These are phyloP conservation scores for Vitis hybrid DNA, from an alignment of 177 flowering plant genomes.

Conservation along the genomic window DNA sequence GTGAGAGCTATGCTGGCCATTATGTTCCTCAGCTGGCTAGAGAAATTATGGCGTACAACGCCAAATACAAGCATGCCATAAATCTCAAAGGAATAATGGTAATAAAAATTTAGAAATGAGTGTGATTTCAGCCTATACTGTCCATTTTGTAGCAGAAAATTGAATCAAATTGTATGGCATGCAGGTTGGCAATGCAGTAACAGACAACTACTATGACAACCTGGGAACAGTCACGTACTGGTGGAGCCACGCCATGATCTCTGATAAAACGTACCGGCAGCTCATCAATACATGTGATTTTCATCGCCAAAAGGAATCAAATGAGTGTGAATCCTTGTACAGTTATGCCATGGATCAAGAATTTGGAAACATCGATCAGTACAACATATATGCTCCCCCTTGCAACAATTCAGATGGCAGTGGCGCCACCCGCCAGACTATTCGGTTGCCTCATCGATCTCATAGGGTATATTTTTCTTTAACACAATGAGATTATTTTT, in stretches of 20 bases:
- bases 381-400: conserved; percentile 86
- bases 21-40: conserved; percentile 84
- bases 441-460: conserved; percentile 62
- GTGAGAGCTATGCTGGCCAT: conserved; percentile 95
- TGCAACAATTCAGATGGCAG: conserved; percentile 71
- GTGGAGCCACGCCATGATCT: conserved; percentile 98
- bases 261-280: conserved; percentile 67
- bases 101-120: conserved; percentile 1
- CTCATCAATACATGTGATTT: conserved; percentile 73
- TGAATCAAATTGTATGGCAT: neutral
- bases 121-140: neutral
- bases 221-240: conserved; percentile 83
- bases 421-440: conserved; percentile 29
- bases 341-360: conserved; percentile 85
- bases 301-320: conserved; percentile 53
- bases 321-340: conserved; percentile 70
- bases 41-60: conserved; percentile 55
- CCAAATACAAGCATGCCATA: conserved; percentile 40
- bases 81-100: conserved; percentile 88
- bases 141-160: neutral
- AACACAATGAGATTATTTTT: too few species aligned
- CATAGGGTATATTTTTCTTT: conserved; percentile 29
- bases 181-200: conserved; percentile 91
- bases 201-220: conserved; percentile 87
- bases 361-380: conserved; percentile 91